Evolutionary conservation across 208 protist genomes (phyloP).

Genomic region (Leishmania martiniquensis): DNA sequence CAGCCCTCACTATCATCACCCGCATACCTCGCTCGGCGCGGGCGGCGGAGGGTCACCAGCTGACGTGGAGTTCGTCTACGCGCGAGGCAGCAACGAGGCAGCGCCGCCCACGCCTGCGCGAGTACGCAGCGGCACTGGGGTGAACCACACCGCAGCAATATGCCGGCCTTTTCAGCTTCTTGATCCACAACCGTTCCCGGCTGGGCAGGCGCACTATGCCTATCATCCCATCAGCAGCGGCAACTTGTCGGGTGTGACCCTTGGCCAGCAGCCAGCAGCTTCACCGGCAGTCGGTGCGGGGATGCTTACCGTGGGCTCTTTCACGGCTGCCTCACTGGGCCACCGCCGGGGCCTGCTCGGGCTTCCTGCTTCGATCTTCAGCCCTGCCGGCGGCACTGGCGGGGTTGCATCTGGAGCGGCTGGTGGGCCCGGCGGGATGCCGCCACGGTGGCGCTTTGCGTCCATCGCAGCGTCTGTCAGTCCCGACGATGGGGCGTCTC

Average conservation of each 20-base stretch:
- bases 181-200: not conserved
- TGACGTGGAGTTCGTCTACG: not conserved
- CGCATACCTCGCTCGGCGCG: not conserved
- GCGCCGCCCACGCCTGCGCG: not conserved
- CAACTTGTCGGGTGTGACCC: not conserved
- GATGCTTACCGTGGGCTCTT: constrained; percentile 17
- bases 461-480: constrained; percentile 7
- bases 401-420: not conserved
- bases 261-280: not conserved
- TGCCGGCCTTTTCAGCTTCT: not conserved
- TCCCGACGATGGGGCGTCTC: not conserved
- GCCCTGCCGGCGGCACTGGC: not conserved
- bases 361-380: not conserved
- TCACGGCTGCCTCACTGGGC: constrained; percentile 9
- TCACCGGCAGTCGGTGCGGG: not conserved
- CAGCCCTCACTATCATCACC: not conserved
- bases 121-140: constrained; percentile 12
- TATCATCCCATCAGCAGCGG: not conserved
- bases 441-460: not conserved
- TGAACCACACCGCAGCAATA: not conserved
- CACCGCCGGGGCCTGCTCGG: constrained; percentile 12
- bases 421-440: not conserved
- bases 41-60: not conserved
- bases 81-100: not conserved
- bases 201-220: not conserved